Evolutionary conservation across 495 filamentous ascomycete species (phyloP), one percentile per base, ranked within the genome.

Genomic region (Hapsidospora chrysogenum): DNA sequence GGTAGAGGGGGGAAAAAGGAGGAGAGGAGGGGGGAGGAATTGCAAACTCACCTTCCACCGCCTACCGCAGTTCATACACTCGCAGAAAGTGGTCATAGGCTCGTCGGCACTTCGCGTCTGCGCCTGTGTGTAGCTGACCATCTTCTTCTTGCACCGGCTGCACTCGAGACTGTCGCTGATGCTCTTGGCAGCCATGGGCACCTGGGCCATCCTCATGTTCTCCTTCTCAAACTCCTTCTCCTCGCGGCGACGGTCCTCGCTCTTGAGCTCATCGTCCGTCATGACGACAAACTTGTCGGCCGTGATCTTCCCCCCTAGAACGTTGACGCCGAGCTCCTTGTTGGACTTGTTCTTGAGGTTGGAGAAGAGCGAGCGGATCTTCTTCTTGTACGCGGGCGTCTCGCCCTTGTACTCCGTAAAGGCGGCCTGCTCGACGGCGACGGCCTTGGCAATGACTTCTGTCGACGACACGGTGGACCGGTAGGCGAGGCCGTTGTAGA

Each of bases 51-150:
- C 69, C 64, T 85, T 85, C 79, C 79, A 85, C 18, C 74, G 63
- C 48, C 83, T 72, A 22, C 79, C 79, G 49, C 79, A 85, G 29
- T 72, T 63, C 35, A 68, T 73, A 52, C 79, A 84, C 49, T 79
- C 74, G 54, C 79, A 85, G 49, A 83, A 83, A 3, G 79, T 83
- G 36, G 79, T 85, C 78, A 85, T 81, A 46, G 79, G 79, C 50
- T 85, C 89, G 69, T 97, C 89, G 30, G 89, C 89, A 57, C 73
- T 79, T 43, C 92, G 74, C 4, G 89, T 96, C 63, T 96, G 92
- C 18, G 92, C 89, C 58, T 95, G 89, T 21, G 71, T 85, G 53
- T 97, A 97, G 44, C 75, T 78, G 48, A 97, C 89, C 64, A 82
- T 89, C 62, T 80, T 85, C 66, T 92, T 70, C 27, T 74, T 73